Percentiles rank a stretch among this genome's conserved stretches.
Conservation (phyloP, 192 early-diverging fungal species). For the Podila verticillata region DNA sequence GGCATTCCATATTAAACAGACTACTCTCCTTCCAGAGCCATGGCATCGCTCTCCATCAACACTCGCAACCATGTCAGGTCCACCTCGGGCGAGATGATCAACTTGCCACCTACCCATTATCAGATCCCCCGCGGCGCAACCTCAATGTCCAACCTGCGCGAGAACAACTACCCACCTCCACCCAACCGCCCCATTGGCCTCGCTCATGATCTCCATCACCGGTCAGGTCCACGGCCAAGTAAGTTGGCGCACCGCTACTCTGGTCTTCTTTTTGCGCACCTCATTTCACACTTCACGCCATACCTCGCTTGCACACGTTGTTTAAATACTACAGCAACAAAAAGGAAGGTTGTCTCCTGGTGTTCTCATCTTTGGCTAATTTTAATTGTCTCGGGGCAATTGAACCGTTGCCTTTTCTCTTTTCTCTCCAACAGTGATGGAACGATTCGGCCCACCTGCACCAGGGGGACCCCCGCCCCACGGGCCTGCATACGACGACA, state of each 20-base stretch:
- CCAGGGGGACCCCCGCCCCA: constrained; percentile 14
- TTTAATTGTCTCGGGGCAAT: background rate
- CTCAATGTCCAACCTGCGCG: constrained; percentile 45
- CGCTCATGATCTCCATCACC: constrained; percentile 24
- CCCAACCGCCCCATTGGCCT: constrained; percentile 11
- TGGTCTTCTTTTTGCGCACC: background rate
- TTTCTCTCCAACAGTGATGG: constrained; percentile 16
- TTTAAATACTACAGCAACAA: background rate
- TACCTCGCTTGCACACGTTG: no score
- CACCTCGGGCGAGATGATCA: constrained; percentile 45
- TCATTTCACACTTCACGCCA: background rate
- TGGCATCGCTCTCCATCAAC: constrained; percentile 44
- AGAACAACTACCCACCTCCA: constrained; percentile 26
- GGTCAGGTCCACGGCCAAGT: constrained; percentile 26
- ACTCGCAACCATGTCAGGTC: constrained; percentile 43
- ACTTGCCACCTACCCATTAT: constrained; percentile 29
- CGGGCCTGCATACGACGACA: constrained; percentile 40
- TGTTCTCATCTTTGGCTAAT: background rate
- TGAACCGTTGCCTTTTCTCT: background rate
- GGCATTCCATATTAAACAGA: background rate
- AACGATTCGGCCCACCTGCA: constrained; percentile 31
- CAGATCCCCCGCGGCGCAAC: constrained; percentile 41
- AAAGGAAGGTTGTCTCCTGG: background rate
- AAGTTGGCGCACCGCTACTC: background rate
- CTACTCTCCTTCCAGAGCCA: background rate